Base-by-base conservation (phyloP, 2,329 filamentous ascomycete genomes). In the Aureobasidium sp. region DNA sequence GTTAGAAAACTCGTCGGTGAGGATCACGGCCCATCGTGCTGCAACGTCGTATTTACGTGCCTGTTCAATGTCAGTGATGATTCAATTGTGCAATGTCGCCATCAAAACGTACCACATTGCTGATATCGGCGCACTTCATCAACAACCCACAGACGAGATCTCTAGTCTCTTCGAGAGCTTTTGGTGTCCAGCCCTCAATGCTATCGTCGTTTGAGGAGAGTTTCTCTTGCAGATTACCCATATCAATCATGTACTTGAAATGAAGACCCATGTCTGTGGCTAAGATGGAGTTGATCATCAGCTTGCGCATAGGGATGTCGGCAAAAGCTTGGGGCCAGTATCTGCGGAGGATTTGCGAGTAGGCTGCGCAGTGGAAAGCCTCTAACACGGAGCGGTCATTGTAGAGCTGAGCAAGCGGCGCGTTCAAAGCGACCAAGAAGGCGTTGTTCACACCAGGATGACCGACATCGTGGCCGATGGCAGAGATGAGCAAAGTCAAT, bases 401-500 rank as follows among this genome's bases (percentile, higher is more conserved):
- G 77, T 97, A 99, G 15, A 97, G 79, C 72, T 96, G 92, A 13
- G 94, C 94, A 29, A 99, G 78, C 1, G 94, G 93, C 19, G 94
- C 89, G 70, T 96, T 96, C 33, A 96, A 82, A 33, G 89, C 91
- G 19, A 96, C 86, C 5, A 99, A 79, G 70, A 99, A 99, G 31
- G 93, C 91, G 71, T 99, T 99, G 77, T 97, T 99, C 69, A 99
- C 94, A 60, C 94, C 94, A 0, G 94, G 94, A 71, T 99, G 94
- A 23, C 94, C 94, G 40, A 97, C 94, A 71, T 99, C 94, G 67
- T 99, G 94, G 43, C 94, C 94, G 69, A 99, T 95, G n/a, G 94
- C 94, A 9, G 93, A 93, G 65, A 97, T 87, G 47, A 99, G 81
- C 2, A 99, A 81, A 0, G 91, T 93, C 57, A 99, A 79, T 5